These are phyloP conservation scores for Microcyclosporella mali DNA, from an alignment of 2,329 filamentous ascomycete species.

Conservation along the genomic window DNA sequence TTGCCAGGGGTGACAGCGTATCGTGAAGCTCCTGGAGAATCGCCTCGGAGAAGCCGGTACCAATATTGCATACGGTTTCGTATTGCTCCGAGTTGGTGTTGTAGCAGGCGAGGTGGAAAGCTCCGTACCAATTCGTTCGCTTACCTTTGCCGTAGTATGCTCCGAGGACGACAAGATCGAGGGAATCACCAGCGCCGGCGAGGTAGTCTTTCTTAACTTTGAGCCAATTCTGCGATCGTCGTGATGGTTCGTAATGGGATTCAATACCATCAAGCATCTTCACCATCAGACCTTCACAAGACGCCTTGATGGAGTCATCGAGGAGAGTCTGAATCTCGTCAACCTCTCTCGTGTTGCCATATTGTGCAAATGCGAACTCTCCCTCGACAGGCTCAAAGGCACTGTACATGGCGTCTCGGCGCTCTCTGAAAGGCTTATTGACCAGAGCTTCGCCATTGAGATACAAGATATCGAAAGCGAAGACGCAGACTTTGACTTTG, in stretches of 20 bases:
- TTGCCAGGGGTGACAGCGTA: slow-evolving; percentile 68
- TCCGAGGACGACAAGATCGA: slow-evolving; percentile 91
- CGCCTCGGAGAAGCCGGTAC: slow-evolving; percentile 93
- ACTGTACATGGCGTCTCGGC: slow-evolving; percentile 65
- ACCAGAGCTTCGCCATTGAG: slow-evolving; percentile 86
- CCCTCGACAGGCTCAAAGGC: slow-evolving; percentile 76
- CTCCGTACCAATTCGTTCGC: slow-evolving; percentile 89
- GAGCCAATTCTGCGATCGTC: slow-evolving; percentile 95
- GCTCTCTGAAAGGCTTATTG: slow-evolving; percentile 76
- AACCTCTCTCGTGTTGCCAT: slow-evolving; percentile 78
- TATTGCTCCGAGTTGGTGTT: slow-evolving; percentile 74
- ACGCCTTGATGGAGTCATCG: slow-evolving; percentile 91
- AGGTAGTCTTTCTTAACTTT: slow-evolving; percentile 99
- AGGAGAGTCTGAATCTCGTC: slow-evolving; percentile 90
- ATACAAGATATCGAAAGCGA: slow-evolving; percentile 91
- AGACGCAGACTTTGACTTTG: slow-evolving; percentile 95
- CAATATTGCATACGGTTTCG: slow-evolving; percentile 97
- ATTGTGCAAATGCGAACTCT: slow-evolving; percentile 85
- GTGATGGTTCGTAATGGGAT: slow-evolving; percentile 92
- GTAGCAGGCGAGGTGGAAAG: slow-evolving; percentile 92
- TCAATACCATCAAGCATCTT: slow-evolving; percentile 96
- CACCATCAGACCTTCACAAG: slow-evolving; percentile 96
- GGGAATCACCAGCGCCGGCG: slow-evolving; percentile 83
- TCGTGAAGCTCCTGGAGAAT: slow-evolving; percentile 80
- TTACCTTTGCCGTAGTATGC: slow-evolving; percentile 94